A percentile compares a stretch with the other conserved stretches of the same genome.
phyloP scores from a whole-genome alignment of 1,284 basidiomycete species.

The Moesziomyces antarcticus region DNA sequence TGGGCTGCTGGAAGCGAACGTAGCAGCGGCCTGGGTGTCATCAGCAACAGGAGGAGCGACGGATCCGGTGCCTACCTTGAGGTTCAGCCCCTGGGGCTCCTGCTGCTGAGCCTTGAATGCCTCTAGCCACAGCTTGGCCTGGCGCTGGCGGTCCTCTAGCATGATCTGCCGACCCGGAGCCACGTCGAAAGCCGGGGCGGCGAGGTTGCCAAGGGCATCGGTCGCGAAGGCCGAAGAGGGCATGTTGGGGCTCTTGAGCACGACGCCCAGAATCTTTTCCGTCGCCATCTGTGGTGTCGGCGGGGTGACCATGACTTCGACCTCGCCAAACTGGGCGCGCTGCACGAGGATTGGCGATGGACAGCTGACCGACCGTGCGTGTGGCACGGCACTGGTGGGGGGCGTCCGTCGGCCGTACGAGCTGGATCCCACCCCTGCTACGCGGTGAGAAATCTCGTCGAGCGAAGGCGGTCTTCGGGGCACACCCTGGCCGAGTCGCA shows the following conservation, averaged over 20 bases:
- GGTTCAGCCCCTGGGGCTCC: constrained; percentile 3
- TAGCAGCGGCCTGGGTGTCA: constrained; percentile 14
- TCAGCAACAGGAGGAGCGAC: constrained; percentile 21
- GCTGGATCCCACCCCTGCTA: constrained; percentile 4
- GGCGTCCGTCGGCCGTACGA: constrained; percentile 1
- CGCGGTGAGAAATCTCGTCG: constrained; percentile 26
- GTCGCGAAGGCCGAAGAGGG: constrained; percentile 8
- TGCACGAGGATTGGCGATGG: constrained; percentile 19
- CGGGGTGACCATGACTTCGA: constrained; percentile 40
- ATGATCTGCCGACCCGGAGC: constrained; percentile 33
- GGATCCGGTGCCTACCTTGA: constrained; percentile 13
- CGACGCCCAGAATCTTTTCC: constrained; percentile 21
- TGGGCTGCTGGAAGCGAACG: constrained; percentile 11
- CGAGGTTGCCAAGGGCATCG: constrained; percentile 21
- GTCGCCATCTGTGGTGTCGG: constrained; percentile 25
- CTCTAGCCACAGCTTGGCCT: constrained; percentile 20
- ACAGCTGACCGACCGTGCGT: constrained; percentile 32
- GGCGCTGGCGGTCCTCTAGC: constrained; percentile 16
- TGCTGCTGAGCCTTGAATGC: constrained; percentile 19
- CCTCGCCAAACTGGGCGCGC: constrained; percentile 16
- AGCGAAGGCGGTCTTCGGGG: constrained; percentile 35
- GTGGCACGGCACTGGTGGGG: constrained; percentile 2
- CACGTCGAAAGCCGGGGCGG: constrained; percentile 32
- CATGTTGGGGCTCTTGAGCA: constrained; percentile 19
- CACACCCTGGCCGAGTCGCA: constrained; percentile 14